phyloP scores from a whole-genome alignment of 208 protist genomes.

The Giardia muris region DNA sequence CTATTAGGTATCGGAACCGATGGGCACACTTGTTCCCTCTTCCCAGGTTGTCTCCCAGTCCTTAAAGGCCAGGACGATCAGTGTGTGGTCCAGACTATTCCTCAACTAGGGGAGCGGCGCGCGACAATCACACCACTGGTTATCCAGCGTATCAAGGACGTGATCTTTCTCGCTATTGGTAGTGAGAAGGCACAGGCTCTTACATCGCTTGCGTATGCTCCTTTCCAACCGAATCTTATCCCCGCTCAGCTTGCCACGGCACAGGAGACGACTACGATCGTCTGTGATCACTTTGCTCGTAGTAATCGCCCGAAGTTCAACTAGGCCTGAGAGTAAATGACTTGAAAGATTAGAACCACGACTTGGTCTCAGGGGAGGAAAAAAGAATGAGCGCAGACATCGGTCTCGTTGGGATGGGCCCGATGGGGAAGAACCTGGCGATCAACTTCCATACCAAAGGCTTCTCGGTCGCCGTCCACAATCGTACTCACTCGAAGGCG shows the following conservation, averaged over 20 bases:
- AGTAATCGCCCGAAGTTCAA: neutral
- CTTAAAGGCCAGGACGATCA: neutral
- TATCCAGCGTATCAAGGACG: neutral
- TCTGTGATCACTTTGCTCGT: neutral
- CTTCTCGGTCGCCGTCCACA: slow-evolving; percentile 72
- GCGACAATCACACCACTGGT: neutral
- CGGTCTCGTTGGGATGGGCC: slow-evolving; percentile 81
- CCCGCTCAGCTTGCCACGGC: neutral
- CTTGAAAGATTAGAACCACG: neutral
- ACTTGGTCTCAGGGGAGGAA: neutral
- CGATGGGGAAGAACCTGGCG: slow-evolving; percentile 93
- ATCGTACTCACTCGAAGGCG: slow-evolving; percentile 51
- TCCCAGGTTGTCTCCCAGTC: neutral
- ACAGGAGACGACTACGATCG: neutral
- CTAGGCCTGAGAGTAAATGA: neutral
- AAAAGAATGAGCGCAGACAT: slow-evolving; percentile 47
- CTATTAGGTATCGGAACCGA: neutral
- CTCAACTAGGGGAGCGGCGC: neutral
- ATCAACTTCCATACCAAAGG: slow-evolving; percentile 86
- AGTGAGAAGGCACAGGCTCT: neutral
- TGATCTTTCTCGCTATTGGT: neutral
- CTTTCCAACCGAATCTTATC: neutral
- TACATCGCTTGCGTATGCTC: neutral
- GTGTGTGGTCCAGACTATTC: neutral
- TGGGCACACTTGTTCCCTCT: neutral